phyloP scores from a whole-genome alignment of 257 asterid species.

The Osmanthus fragrans region DNA sequence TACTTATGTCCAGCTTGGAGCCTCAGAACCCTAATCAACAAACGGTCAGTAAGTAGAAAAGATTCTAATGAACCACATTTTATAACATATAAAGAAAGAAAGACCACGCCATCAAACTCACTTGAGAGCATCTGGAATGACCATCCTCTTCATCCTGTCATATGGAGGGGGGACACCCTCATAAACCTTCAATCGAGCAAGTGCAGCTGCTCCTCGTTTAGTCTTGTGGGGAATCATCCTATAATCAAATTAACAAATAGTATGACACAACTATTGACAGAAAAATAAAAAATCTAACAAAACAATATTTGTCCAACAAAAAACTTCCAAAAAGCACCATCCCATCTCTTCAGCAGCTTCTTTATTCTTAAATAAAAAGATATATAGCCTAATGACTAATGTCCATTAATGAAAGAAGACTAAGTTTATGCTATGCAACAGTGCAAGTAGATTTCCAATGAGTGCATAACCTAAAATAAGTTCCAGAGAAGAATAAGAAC shows the following conservation, averaged over 20 bases:
- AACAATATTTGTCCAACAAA: no score
- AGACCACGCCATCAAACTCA: constrained; percentile 13
- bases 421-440: no score
- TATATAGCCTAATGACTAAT: no score
- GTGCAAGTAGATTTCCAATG: no score
- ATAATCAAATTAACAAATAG: background rate
- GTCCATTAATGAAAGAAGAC: no score
- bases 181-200: constrained; percentile 46
- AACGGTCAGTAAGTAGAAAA: background rate
- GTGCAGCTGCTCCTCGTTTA: constrained; percentile 54
- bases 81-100: background rate
- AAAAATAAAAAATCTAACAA: background rate
- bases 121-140: constrained; percentile 53
- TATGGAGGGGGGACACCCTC: constrained; percentile 55
- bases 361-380: no score
- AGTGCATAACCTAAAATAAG: no score
- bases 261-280: background rate
- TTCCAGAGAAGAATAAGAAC: no score
- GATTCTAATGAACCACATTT: background rate
- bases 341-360: no score
- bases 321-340: no score
- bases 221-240: constrained; percentile 58
- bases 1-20: constrained; percentile 28
- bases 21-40: constrained; percentile 38
- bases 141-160: constrained; percentile 54